These are phyloP conservation scores for Chrysosporium queenslandicum DNA, from an alignment of 2,329 filamentous ascomycete genomes.

Conservation along the genomic window DNA sequence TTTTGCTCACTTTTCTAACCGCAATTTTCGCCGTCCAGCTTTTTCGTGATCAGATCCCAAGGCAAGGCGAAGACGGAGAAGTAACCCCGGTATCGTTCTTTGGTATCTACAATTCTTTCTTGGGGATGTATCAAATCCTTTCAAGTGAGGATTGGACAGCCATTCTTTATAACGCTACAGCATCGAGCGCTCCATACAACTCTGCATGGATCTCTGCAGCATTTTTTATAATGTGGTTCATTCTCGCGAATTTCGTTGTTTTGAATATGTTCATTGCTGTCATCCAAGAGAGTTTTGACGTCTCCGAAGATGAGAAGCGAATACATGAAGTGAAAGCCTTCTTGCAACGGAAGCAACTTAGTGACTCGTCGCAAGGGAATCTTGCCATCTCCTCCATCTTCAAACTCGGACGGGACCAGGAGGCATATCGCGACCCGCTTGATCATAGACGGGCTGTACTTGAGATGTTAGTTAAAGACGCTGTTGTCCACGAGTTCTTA, in stretches of 20 bases:
- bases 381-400: constrained; percentile 65
- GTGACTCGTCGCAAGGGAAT: constrained; percentile 56
- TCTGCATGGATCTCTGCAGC: constrained; percentile 89
- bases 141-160: constrained; percentile 94
- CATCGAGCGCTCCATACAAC: constrained; percentile 52
- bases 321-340: constrained; percentile 94
- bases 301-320: constrained; percentile 95
- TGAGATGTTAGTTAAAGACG: constrained; percentile 94
- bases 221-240: constrained; percentile 92
- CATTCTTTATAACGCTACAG: constrained; percentile 73
- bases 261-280: constrained; percentile 99
- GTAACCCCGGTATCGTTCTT: constrained; percentile 65
- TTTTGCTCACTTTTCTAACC: constrained; percentile 85
- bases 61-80: constrained; percentile 51
- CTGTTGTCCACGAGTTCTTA: constrained; percentile 87
- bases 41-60: constrained; percentile 74
- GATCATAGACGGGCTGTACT: constrained; percentile 86
- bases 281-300: constrained; percentile 98
- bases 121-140: constrained; percentile 95
- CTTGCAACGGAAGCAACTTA: constrained; percentile 78
- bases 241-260: constrained; percentile 86
- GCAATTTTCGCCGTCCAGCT: constrained; percentile 89
- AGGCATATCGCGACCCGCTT: constrained; percentile 62
- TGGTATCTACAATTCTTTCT: constrained; percentile 88
- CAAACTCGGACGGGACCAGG: constrained; percentile 51